phyloP scores from a whole-genome alignment of 225 moss, liverwort and hornwort species.

The Takakia lepidozioides region DNA sequence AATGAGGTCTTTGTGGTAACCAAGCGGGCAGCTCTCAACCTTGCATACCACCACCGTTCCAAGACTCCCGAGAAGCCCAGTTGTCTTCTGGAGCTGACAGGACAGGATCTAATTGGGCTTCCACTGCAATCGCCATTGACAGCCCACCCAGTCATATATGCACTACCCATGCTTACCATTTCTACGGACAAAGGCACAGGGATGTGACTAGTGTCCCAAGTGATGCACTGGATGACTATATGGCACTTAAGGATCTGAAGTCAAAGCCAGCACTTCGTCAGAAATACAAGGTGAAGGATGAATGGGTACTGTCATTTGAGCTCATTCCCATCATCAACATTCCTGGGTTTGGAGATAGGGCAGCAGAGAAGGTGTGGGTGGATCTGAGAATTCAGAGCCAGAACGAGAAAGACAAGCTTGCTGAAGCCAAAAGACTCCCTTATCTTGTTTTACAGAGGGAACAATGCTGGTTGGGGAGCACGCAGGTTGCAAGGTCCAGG shows the following conservation, averaged over 20 bases:
- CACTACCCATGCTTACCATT: constrained; percentile 83
- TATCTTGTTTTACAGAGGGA: constrained; percentile 43
- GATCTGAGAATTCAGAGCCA: constrained; percentile 37
- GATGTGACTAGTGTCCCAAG: constrained; percentile 43
- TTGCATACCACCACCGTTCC: constrained; percentile 78
- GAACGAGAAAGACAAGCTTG: constrained; percentile 53
- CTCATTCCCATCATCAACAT: constrained; percentile 41
- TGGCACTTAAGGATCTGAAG: constrained; percentile 5
- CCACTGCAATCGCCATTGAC: constrained; percentile 72
- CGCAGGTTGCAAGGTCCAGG: constrained; percentile 29
- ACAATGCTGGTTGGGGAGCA: constrained; percentile 29
- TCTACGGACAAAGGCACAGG: constrained; percentile 83
- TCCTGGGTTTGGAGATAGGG: constrained; percentile 38
- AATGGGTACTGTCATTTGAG: constrained; percentile 51
- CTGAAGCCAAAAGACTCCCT: constrained; percentile 39
- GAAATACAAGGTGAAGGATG: constrained; percentile 39
- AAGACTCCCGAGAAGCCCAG: constrained; percentile 72
- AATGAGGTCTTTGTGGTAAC: constrained; percentile 75
- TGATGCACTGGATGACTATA: constrained; percentile 37
- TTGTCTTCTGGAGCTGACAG: constrained; percentile 63
- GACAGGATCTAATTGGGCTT: constrained; percentile 86
- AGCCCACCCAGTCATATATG: constrained; percentile 50
- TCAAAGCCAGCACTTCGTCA: constrained; percentile 15
- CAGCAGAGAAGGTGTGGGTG: constrained; percentile 33
- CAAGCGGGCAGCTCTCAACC: constrained; percentile 78